Base-by-base conservation (phyloP, 2,329 filamentous ascomycete genomes). In the Epichloe uncinata region DNA sequence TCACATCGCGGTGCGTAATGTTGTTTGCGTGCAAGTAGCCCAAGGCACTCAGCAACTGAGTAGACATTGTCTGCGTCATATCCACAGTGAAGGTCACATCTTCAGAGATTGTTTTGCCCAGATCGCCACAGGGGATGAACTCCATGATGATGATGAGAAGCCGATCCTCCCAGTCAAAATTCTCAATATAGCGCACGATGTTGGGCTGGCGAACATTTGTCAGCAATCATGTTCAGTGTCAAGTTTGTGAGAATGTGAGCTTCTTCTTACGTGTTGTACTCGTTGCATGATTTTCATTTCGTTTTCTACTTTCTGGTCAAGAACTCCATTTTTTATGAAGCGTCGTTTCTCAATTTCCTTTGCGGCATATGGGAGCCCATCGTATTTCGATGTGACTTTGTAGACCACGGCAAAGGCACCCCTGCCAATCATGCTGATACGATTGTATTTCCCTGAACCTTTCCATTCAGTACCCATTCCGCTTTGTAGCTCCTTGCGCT, bases 61-160 rank as follows among this genome's bases (percentile, higher is more conserved):
- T 64, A 1, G 89, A 79, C 65, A 96, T 85, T 5, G 71, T 72
- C 63, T 84, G 81, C n/a, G 81, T 84, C 56, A 82, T 72, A 1
- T 66, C 57, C 62, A 97, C 91, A 0, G 73, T 67, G 47, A 97
- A 76, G 0, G 73, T 67, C 1, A 79, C 79, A 33, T 78, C 66
- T 11, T 78, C 73, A 18, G 70, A 68, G 33, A 97, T 74, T 55
- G 85, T 80, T 45, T 80, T 81, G 49, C 87, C 87, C 12, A 98
- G 71, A 63, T 98, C 91, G 42, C 93, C 93, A 33, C 79, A 77
- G 6, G 81, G 78, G 13, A 97, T 80, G 57, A 79, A 95, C 61
- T 98, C 93, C 93, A 98, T 98, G 64, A 95, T 85, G 63, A 97
- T 91, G 65, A 98, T 95, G 63, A 96, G 90, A 4, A 96, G 75